Base-by-base conservation (phyloP, 2,329 filamentous ascomycete species). In the Westerdykella aurantiaca region DNA sequence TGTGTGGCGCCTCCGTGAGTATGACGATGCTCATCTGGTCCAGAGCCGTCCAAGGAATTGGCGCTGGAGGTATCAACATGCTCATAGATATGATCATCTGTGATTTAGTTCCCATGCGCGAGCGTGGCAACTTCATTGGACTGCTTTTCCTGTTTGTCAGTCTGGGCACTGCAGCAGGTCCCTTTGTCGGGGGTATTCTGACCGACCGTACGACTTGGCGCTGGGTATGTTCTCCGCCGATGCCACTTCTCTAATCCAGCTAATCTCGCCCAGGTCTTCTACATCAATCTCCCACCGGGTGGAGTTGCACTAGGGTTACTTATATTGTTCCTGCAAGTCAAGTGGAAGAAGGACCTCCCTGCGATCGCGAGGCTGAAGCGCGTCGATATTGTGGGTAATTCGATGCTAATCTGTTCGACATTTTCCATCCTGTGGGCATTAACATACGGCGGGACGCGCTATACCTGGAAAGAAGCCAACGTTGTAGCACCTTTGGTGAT, bases 41-140 rank as follows among this genome's bases (percentile, higher is more conserved):
- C n/a, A 69, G 79, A 0, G 69, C 69, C 0, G 58, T 83, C 1
- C 78, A 83, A 44, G 80, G 80, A 0, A 52, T 75, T 2, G 75
- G 74, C 0, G 69, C 62, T 2, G 73, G 71, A 2, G 75, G 74
- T 0, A 68, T 73, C 49, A 67, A 67, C 41, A 55, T 73, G 31
- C 59, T 78, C 2, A 62, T 69, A 5, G 70, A 74, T 21, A 68
- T 78, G 40, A 69, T 80, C 14, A 62, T 78, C 6, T 73, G 67
- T 21, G 77, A 79, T 43, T 55, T 79, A 2, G 69, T 78, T 0
- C 71, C 75, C 0, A 57, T 79, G 21, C 47, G 57, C 2, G 52
- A 77, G 46, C 60, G 76, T 40, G 70, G 70, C 10, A 61, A 69
- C 10, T 76, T 68, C 46, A 47, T 63, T 21, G 18, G 18, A 6